Conservation (phyloP, 176 grass and related monocot species). For the Hordeum marinum region DNA sequence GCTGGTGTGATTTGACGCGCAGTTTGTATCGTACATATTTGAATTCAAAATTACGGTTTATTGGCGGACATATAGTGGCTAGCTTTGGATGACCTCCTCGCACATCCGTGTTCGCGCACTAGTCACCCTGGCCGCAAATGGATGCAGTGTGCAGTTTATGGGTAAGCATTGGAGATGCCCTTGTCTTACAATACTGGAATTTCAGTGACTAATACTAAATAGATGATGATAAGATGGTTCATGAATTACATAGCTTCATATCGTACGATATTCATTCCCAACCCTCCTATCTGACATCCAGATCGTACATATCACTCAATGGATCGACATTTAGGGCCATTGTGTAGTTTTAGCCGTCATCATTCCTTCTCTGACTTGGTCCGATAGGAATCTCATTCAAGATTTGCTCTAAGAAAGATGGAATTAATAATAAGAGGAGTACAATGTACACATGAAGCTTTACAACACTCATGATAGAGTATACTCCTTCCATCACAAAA, state of each 20-base stretch:
- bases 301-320: neutral
- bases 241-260: neutral
- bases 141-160: too few relatives aligned
- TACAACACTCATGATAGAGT: neutral
- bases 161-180: too few relatives aligned
- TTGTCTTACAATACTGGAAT: too few relatives aligned
- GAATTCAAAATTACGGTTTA: too few relatives aligned
- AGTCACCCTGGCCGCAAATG: too few relatives aligned
- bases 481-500: neutral
- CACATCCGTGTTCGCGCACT: too few relatives aligned
- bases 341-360: neutral
- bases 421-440: neutral
- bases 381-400: neutral
- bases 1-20: too few relatives aligned
- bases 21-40: too few relatives aligned
- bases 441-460: neutral
- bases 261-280: neutral
- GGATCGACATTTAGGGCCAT: neutral
- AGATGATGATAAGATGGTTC: neutral
- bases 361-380: neutral
- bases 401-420: neutral
- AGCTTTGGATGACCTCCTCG: too few relatives aligned
- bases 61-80: too few relatives aligned
- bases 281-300: neutral
- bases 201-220: neutral